phyloP scores from a whole-genome alignment of 352 stramenopile genomes.

The Globisporangium paddicum region DNA sequence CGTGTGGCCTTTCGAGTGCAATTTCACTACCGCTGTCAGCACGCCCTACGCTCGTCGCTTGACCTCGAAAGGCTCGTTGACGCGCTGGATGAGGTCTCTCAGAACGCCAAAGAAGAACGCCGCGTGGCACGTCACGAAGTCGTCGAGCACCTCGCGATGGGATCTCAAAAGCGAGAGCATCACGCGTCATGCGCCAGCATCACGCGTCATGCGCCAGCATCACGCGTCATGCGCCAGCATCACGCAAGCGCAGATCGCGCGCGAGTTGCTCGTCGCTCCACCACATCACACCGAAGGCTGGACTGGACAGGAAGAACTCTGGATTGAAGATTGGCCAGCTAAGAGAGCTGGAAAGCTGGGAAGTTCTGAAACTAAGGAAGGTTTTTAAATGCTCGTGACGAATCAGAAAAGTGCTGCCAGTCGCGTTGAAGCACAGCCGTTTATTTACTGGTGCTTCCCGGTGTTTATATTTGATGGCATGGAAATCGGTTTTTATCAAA shows the following conservation, averaged over 20 bases:
- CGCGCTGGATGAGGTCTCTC: background rate
- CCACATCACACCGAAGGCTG: background rate
- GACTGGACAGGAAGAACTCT: background rate
- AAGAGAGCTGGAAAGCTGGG: no score
- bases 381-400: background rate
- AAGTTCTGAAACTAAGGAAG: background rate
- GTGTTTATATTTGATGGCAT: no score
- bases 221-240: background rate
- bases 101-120: constrained; percentile 1
- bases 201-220: background rate
- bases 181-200: background rate
- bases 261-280: background rate
- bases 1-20: background rate
- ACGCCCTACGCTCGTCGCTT: background rate
- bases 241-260: background rate
- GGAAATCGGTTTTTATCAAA: no score
- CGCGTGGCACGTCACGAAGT: constrained; percentile 1
- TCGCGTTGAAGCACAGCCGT: background rate
- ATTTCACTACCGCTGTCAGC: background rate
- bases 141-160: background rate
- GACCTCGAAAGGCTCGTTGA: background rate
- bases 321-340: background rate
- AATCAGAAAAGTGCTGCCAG: background rate
- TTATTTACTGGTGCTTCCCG: no score
- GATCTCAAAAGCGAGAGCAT: background rate